Percentiles rank a stretch among this genome's conserved stretches.
Evolutionary conservation across 768 basidiomycete genomes (phyloP).

Genomic region (Termitomyces sp.): DNA sequence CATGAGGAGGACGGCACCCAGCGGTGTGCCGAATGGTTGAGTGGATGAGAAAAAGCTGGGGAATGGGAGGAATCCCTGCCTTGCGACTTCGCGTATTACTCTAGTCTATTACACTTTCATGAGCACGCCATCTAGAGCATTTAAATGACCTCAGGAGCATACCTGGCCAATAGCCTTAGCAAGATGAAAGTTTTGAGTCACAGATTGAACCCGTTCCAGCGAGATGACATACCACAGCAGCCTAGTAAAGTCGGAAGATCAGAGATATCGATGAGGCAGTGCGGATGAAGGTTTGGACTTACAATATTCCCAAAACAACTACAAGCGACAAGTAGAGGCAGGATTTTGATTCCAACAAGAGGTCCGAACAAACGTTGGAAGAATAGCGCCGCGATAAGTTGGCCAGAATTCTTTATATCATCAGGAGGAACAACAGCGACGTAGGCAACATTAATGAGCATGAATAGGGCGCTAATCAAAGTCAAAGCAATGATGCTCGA

Average conservation of each 20-base stretch:
- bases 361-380: constrained; percentile 28
- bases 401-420: constrained; percentile 28
- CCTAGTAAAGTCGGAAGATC: not conserved
- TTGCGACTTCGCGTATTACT: constrained; percentile 46
- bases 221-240: not conserved
- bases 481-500: constrained; percentile 39
- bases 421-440: constrained; percentile 31
- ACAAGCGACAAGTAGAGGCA: constrained; percentile 27
- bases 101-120: constrained; percentile 25
- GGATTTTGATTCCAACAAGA: constrained; percentile 20
- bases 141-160: not conserved
- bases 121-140: no score
- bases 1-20: constrained; percentile 37
- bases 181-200: not conserved
- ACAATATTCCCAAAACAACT: constrained; percentile 37
- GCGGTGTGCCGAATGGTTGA: constrained; percentile 45
- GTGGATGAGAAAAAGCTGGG: constrained; percentile 44
- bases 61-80: constrained; percentile 50
- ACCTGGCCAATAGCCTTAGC: constrained; percentile 27
- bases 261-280: not conserved
- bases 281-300: constrained; percentile 9
- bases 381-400: constrained; percentile 31
- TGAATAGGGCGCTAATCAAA: constrained; percentile 37
- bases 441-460: constrained; percentile 41
- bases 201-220: not conserved